Evolutionary conservation across 1,284 basidiomycete species (phyloP), one percentile per base, ranked within the genome.

Genomic region (Fomitiporia mediterranea): DNA sequence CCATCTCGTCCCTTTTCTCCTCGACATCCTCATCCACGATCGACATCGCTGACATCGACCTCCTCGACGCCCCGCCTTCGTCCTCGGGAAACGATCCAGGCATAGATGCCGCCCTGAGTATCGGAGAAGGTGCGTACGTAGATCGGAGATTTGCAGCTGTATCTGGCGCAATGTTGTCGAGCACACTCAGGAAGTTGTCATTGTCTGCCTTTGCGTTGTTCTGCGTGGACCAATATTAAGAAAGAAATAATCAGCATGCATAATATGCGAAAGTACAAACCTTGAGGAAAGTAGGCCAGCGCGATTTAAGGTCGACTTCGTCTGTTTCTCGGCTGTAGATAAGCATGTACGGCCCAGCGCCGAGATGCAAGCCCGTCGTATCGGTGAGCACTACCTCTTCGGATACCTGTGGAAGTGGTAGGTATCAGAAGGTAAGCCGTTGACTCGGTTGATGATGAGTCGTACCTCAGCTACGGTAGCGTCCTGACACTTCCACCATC

Each of bases 401-500:
- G 0, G 83, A 67, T 2, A 87, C 86, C 87, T 89, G 60, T 34
- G 23, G 13, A 34, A 13, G 13, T 13, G 32, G 6, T 34, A 13
- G 30, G 4, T 40, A 35, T 55, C 17, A 37, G 38, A 43, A 27
- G 15, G 15, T 15, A 7, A 46, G 27, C 25, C n/a, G n/a, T n/a
- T n/a, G n/a, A n/a, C n/a, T n/a, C n/a, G n/a, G n/a, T n/a, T n/a
- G n/a, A n/a, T n/a, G 25, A 17, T n/a, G 7, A 30, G 37, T 25
- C 69, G 34, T 63, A 80, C 88, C 76, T 86, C 80, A 0, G 77
- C 81, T 1, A 88, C 82, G n/a, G 70, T 69, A 55, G 79, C 77
- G 63, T 90, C 88, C n/a, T 84, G 74, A 1, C 81, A 84, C 68
- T 88, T 90, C 86, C 87, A 91, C 89, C 89, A 91, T 13, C 67